Evolutionary conservation across 2,329 filamentous ascomycete species (phyloP).

Genomic region (Didymella pinodella): DNA sequence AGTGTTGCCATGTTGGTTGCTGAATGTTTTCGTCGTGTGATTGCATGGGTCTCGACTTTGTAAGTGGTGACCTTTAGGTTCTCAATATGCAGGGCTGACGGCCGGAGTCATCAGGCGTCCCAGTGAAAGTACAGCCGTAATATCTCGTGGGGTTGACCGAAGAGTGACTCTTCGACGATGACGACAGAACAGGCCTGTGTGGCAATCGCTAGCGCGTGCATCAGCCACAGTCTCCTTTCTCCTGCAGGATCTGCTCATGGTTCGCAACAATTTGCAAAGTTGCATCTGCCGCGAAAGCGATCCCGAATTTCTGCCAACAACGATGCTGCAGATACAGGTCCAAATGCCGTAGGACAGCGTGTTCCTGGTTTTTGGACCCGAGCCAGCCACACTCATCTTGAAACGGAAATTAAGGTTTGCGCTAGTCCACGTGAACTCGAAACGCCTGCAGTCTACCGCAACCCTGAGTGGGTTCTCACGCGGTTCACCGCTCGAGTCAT

Average conservation of each 20-base stretch:
- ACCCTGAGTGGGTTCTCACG: constrained; percentile 7
- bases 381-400: constrained; percentile 3
- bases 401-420: constrained; percentile 16
- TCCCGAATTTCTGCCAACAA: not conserved
- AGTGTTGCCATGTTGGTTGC: constrained; percentile 31
- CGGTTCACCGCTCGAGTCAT: constrained; percentile 13
- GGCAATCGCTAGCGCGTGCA: constrained; percentile 21
- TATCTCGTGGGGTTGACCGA: constrained; percentile 11
- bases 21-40: not conserved
- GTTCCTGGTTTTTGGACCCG: not conserved
- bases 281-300: not conserved
- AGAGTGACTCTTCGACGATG: constrained; percentile 29
- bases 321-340: not conserved
- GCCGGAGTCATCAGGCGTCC: constrained; percentile 16
- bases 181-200: constrained; percentile 27
- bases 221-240: constrained; percentile 21
- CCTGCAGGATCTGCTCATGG: constrained; percentile 7
- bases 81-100: not conserved
- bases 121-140: not conserved
- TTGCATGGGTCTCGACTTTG: not conserved
- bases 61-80: not conserved
- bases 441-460: not conserved
- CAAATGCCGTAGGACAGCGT: not conserved
- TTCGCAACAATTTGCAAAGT: constrained; percentile 2
- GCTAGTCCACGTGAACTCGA: constrained; percentile 12